Evolutionary conservation across 176 grass and related monocot species (phyloP).

Genomic region (Metroxylon sagu): DNA sequence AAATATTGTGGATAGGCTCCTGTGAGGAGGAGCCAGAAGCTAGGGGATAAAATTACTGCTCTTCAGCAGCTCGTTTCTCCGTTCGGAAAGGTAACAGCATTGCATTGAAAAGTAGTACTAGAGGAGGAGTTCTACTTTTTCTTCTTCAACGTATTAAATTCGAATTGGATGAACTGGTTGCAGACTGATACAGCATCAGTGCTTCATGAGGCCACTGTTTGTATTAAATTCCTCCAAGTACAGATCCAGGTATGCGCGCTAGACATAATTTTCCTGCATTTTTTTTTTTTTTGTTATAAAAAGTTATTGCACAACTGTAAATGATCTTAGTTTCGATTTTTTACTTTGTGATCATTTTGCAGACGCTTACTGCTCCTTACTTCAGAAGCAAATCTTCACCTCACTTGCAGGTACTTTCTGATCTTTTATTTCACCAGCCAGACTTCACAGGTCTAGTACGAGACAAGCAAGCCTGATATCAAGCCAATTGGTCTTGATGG

Average conservation of each 20-base stretch:
- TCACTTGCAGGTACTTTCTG: constrained; percentile 14
- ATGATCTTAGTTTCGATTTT: too few species aligned
- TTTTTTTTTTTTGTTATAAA: too few species aligned
- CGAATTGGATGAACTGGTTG: not conserved
- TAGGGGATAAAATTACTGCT: constrained; percentile 58
- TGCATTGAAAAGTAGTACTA: too few species aligned
- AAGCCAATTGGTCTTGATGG: too few species aligned
- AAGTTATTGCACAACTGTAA: too few species aligned
- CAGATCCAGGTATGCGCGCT: constrained; percentile 38
- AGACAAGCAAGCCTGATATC: too few species aligned
- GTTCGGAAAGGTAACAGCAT: constrained; percentile 47
- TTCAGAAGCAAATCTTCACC: constrained; percentile 9
- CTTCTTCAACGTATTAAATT: too few species aligned
- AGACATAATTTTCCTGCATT: not conserved
- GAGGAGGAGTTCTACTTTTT: too few species aligned
- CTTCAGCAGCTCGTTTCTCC: constrained; percentile 77
- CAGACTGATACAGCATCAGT: constrained; percentile 75
- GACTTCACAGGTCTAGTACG: too few species aligned
- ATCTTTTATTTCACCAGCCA: too few species aligned
- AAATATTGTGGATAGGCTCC: constrained; percentile 19
- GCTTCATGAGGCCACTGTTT: constrained; percentile 56
- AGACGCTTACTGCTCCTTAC: constrained; percentile 36
- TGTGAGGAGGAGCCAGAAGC: constrained; percentile 59
- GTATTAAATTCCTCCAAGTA: constrained; percentile 51
- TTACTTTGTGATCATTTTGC: not conserved